phyloP scores from a whole-genome alignment of 441 rosid genomes.

The Corymbia calophylla region DNA sequence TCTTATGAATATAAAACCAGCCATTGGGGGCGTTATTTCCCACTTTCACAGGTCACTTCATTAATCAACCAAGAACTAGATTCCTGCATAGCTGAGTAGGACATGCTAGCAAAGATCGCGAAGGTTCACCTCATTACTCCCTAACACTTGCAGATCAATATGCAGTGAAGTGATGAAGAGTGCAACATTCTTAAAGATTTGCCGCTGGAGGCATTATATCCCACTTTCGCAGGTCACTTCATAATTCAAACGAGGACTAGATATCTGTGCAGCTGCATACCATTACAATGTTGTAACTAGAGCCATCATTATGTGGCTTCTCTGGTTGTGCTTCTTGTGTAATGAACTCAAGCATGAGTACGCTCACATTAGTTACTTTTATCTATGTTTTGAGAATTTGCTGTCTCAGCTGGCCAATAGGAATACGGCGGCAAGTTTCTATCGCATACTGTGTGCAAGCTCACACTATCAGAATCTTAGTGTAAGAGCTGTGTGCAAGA shows the following conservation, averaged over 20 bases:
- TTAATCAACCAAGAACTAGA: constrained; percentile 48
- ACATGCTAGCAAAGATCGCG: constrained; percentile 70
- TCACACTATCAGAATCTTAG: neutral
- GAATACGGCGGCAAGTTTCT: neutral
- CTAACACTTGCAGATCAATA: constrained; percentile 70
- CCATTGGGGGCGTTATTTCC: constrained; percentile 75
- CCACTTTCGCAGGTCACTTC: constrained; percentile 74
- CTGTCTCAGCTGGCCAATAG: neutral
- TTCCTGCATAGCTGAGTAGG: neutral
- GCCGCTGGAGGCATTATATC: constrained; percentile 79
- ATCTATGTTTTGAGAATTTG: neutral
- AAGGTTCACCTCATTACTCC: constrained; percentile 69
- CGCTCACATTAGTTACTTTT: neutral
- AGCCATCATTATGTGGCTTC: neutral
- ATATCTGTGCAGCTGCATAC: neutral
- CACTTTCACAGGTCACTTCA: constrained; percentile 80
- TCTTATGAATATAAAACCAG: constrained; percentile 68
- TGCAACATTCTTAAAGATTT: constrained; percentile 72
- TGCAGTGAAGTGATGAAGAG: constrained; percentile 65
- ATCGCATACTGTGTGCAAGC: neutral
- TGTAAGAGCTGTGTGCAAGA: neutral
- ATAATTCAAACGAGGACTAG: constrained; percentile 52
- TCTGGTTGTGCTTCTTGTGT: neutral
- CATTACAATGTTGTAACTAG: neutral
- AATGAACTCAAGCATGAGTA: neutral